Conservation (phyloP, 805 yeast species). For the Sungouiozyma intestinalis region DNA sequence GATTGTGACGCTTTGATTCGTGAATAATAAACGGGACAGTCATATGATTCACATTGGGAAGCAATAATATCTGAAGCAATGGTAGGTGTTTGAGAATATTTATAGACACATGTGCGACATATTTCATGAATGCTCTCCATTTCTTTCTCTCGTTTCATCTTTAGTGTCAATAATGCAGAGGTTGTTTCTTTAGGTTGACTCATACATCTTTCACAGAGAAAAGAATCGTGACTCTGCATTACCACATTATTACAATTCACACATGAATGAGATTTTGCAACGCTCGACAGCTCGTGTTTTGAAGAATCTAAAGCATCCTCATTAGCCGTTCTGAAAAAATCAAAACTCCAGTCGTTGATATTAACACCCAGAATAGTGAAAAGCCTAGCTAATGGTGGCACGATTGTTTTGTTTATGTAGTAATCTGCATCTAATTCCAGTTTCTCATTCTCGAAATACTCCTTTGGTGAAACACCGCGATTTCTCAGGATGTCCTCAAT, state of each 20-base stretch:
- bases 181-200: slow-evolving; percentile 30
- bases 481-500: slow-evolving; percentile 54
- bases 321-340: slow-evolving; percentile 40
- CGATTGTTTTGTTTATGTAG: slow-evolving; percentile 69
- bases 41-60: slow-evolving; percentile 44
- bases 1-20: slow-evolving; percentile 35
- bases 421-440: slow-evolving; percentile 67
- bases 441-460: slow-evolving; percentile 37
- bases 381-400: slow-evolving; percentile 83
- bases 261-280: slow-evolving; percentile 17
- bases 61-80: slow-evolving; percentile 24
- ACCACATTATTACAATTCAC: slow-evolving; percentile 20
- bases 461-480: slow-evolving; percentile 71
- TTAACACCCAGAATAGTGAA: slow-evolving; percentile 79
- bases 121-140: slow-evolving; percentile 22
- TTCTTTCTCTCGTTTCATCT: slow-evolving; percentile 15
- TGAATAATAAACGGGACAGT: slow-evolving; percentile 53
- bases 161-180: slow-evolving; percentile 18
- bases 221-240: slow-evolving; percentile 11
- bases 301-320: not conserved
- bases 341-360: slow-evolving; percentile 63
- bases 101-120: slow-evolving; percentile 31
- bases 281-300: slow-evolving; percentile 2
- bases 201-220: slow-evolving; percentile 30
- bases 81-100: slow-evolving; percentile 19